Evolutionary conservation across 306 rosid genomes (phyloP), one percentile per base, ranked within the genome.

Genomic region (Cyclanthera cordifolia): DNA sequence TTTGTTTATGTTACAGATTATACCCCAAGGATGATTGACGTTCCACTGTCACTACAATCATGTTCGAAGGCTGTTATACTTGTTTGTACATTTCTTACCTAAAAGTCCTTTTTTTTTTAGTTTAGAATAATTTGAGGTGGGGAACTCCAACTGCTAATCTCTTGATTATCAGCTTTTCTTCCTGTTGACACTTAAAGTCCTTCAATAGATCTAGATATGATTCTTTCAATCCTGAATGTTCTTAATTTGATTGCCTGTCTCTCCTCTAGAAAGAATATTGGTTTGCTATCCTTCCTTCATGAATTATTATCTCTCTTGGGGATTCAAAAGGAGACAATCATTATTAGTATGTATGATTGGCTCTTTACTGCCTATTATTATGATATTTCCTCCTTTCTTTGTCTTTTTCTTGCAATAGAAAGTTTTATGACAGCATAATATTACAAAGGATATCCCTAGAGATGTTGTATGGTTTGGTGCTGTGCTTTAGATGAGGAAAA

Each of bases 71-170:
- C 95, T 77, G 70, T 93, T 78, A 78, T 93, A 79, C 98, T 93
- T 93, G 98, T 89, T 89, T 89, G 98, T 87, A 89, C 98, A 86
- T 93, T 87, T 84, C 96, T 87, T 83, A 75, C 78, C 84, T 82
- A 43, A 23, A 41, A 43, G 70, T 64, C 21, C 59, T 70, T 77
- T n/a, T n/a, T n/a, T n/a, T n/a, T n/a, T n/a, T n/a, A n/a, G n/a
- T n/a, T n/a, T n/a, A n/a, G n/a, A n/a, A n/a, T n/a, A n/a, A n/a
- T n/a, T n/a, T n/a, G n/a, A n/a, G n/a, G n/a, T n/a, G n/a, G n/a
- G n/a, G n/a, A n/a, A n/a, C n/a, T n/a, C n/a, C n/a, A n/a, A n/a
- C n/a, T n/a, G n/a, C n/a, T n/a, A n/a, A n/a, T n/a, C n/a, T n/a
- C n/a, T n/a, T n/a, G n/a, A n/a, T n/a, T n/a, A n/a, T n/a, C n/a